A percentile compares a stretch with the other conserved stretches of the same genome.
phyloP scores from a whole-genome alignment of 345 rosid genomes.

The Populus ilicifolia region DNA sequence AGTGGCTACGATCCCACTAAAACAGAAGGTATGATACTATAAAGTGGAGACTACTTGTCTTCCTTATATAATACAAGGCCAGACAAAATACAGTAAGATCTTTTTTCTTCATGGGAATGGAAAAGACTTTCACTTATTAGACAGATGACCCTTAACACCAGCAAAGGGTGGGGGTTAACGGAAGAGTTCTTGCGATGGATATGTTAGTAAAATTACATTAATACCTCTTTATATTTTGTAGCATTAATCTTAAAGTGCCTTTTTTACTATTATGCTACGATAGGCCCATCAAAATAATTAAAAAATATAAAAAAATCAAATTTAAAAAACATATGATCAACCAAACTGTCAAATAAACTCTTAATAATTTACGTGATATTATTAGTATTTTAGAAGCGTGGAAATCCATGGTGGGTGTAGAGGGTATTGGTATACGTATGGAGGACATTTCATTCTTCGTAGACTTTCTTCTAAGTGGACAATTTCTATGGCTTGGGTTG shows the following conservation, averaged over 20 bases:
- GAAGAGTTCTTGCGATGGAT: not conserved
- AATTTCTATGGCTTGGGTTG: not conserved
- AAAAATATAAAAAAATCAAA: no score
- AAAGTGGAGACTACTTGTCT: no score
- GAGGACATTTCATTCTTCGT: not conserved
- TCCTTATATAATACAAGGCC: not conserved
- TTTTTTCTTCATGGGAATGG: no score
- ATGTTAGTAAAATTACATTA: not conserved
- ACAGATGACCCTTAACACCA: not conserved
- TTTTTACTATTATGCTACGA: no score
- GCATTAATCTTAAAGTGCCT: no score
- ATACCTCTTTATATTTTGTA: no score
- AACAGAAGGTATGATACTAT: no score
- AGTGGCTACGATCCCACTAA: no score
- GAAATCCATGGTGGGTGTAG: not conserved
- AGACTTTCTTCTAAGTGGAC: not conserved
- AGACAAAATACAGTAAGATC: not conserved
- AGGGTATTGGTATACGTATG: not conserved
- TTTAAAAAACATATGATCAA: no score
- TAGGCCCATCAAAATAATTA: no score
- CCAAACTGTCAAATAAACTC: no score
- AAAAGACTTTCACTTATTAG: not conserved
- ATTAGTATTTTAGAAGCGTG: not conserved
- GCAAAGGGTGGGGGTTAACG: conserved; percentile 15
- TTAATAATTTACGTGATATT: no score